phyloP scores from a whole-genome alignment of 805 yeast species.

The Saccharomyces kudriavzevii region DNA sequence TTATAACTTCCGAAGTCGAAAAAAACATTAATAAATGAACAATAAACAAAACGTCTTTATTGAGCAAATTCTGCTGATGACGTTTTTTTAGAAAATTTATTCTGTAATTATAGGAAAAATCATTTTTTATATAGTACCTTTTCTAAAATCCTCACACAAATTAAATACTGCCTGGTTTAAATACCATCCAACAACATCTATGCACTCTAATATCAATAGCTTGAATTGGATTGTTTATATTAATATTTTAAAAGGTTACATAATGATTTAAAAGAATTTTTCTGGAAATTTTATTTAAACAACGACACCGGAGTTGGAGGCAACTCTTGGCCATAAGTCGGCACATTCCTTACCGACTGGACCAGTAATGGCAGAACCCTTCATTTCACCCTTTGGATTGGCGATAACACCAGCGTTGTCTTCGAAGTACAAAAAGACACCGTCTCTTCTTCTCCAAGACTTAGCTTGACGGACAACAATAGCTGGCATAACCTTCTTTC shows the following conservation, averaged over 20 bases:
- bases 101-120: neutral
- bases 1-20: neutral
- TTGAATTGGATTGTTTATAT: neutral
- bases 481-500: constrained; percentile 99
- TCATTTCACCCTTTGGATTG: constrained; percentile 99
- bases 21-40: neutral
- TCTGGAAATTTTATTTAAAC: constrained; percentile 46
- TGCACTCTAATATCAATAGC: neutral
- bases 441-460: constrained; percentile 99
- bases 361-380: constrained; percentile 99
- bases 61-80: neutral
- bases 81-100: neutral
- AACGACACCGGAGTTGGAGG: constrained; percentile 99
- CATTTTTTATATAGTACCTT: neutral
- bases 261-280: neutral
- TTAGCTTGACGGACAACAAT: constrained; percentile 96
- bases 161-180: neutral
- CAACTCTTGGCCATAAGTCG: constrained; percentile 99
- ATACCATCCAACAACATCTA: neutral
- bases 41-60: neutral
- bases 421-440: constrained; percentile 96
- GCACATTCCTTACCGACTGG: constrained; percentile 99
- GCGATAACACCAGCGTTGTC: constrained; percentile 99
- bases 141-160: neutral
- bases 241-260: neutral